Evolutionary conservation across 352 stramenopile species (phyloP).

Genomic region (Phytophthora hibernalis): DNA sequence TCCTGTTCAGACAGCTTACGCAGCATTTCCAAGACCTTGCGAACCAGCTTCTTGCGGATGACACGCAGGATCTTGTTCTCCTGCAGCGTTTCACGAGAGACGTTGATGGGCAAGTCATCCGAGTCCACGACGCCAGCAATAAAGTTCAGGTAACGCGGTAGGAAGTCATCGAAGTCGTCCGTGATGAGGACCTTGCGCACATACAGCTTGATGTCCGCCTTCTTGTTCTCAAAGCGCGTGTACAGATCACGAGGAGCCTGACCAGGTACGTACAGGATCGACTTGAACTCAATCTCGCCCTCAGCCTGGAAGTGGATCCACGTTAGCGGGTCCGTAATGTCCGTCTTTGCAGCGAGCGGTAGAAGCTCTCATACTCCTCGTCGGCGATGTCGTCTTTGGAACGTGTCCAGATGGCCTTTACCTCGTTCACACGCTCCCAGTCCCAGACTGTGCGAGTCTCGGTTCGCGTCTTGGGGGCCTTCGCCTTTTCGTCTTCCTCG

Average conservation of each 20-base stretch:
- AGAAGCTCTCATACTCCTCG: constrained; percentile 99
- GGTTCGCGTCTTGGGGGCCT: constrained; percentile 86
- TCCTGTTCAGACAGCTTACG: constrained; percentile 92
- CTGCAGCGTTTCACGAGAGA: constrained; percentile 99
- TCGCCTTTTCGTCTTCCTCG: constrained; percentile 66
- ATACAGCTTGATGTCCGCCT: constrained; percentile 97
- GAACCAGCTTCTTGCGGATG: constrained; percentile 99
- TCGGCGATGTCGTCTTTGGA: constrained; percentile 97
- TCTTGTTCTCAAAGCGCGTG: constrained; percentile 92
- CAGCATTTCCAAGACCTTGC: constrained; percentile 99
- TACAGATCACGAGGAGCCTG: constrained; percentile 89
- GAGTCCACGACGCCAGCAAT: constrained; percentile 99
- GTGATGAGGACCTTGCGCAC: constrained; percentile 99
- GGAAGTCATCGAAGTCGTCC: constrained; percentile 98
- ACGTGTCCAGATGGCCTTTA: constrained; percentile 98
- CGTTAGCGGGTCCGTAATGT: constrained; percentile 88
- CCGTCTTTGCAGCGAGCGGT: constrained; percentile 95
- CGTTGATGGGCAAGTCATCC: constrained; percentile 99
- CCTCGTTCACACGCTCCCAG: constrained; percentile 97
- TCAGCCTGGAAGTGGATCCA: constrained; percentile 99
- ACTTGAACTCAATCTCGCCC: constrained; percentile 99
- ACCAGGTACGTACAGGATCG: constrained; percentile 97
- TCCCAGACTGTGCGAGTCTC: constrained; percentile 95
- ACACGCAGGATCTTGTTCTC: constrained; percentile 99
- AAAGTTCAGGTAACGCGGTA: constrained; percentile 99